Conservation (phyloP, 441 rosid genomes). For the Bruguiera hainesii region DNA sequence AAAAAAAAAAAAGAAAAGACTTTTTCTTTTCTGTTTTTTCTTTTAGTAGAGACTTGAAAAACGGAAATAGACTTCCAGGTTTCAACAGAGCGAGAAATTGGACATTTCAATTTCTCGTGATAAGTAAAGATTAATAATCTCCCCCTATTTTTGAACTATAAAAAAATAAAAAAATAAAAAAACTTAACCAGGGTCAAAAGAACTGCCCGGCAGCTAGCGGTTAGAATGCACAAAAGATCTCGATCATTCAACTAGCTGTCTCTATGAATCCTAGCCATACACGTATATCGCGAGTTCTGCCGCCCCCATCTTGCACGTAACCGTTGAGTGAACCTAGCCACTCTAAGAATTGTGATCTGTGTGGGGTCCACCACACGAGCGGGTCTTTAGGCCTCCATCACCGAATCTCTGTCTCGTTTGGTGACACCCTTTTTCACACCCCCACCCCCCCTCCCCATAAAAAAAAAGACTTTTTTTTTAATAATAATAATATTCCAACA, state of each 20-base stretch:
- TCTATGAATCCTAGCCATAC: background rate
- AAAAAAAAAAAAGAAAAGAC: too few species aligned
- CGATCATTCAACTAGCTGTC: background rate
- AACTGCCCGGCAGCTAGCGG: background rate
- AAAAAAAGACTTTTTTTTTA: too few species aligned
- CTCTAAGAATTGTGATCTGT: background rate
- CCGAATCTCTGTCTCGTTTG: conserved; percentile 56
- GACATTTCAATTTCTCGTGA: conserved; percentile 7
- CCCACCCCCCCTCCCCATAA: too few species aligned
- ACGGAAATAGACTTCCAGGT: background rate
- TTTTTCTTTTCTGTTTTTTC: background rate
- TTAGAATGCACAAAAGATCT: conserved; percentile 8
- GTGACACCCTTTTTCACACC: background rate
- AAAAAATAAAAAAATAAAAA: background rate
- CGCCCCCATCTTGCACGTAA: conserved; percentile 21
- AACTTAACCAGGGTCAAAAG: too few species aligned
- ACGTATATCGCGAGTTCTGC: background rate
- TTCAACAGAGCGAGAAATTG: background rate
- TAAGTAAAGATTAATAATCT: background rate
- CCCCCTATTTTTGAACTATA: background rate
- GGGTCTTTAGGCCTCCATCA: conserved; percentile 41
- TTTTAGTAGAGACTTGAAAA: background rate
- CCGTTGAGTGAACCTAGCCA: background rate
- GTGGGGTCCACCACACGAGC: conserved; percentile 61
- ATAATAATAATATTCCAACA: too few species aligned